Evolutionary conservation across 1,139 yeast genomes (phyloP), one percentile per base, ranked within the genome.

Genomic region (Yamadazyma jaroonii): DNA sequence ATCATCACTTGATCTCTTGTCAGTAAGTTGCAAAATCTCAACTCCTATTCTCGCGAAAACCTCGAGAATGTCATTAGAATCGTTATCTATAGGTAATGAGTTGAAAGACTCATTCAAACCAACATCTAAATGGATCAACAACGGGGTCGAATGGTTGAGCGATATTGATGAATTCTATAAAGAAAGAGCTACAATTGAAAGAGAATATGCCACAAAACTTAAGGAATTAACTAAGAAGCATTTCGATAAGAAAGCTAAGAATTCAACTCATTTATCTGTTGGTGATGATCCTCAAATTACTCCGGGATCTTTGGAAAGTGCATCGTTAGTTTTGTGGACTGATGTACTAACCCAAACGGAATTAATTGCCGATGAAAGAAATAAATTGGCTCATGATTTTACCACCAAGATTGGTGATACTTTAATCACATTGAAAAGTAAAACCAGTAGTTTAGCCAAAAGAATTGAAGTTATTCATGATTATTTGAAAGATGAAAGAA

Each of bases 261-360:
- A 72, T 9, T 72, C 88, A 21, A 77, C 94, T 0, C 61, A 65
- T 15, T 62, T 94, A 25, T 81, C 92, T 27, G 98, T 94, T 6
- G 99, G 99, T 21, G 96, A 88, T 46, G 77, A 78, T 21, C 98
- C 99, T 0, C 77, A 81, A 32, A 76, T 87, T 38, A 92, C 99
- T 0, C 97, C 98, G 0, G 98, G 99, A 0, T 89, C 97, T 0
- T 67, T 92, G 36, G 98, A 94, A 55, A 77, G 87, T 46, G 96
- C 97, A 0, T 75, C 88, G n/a, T 64, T 90, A 47, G 96, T 88
- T n/a, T 79, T 95, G 4, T 92, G 98, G 98, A 86, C 81, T 34
- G 95, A 88, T 48, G 78, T 92, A 10, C 70, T 92, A 44, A 76
- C 87, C 5, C 95, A 88, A 55, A 87, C 97, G 0, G 97, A 90